Evolutionary conservation across 2,329 filamentous ascomycete genomes (phyloP).

Genomic region (Epichloe hybrida): DNA sequence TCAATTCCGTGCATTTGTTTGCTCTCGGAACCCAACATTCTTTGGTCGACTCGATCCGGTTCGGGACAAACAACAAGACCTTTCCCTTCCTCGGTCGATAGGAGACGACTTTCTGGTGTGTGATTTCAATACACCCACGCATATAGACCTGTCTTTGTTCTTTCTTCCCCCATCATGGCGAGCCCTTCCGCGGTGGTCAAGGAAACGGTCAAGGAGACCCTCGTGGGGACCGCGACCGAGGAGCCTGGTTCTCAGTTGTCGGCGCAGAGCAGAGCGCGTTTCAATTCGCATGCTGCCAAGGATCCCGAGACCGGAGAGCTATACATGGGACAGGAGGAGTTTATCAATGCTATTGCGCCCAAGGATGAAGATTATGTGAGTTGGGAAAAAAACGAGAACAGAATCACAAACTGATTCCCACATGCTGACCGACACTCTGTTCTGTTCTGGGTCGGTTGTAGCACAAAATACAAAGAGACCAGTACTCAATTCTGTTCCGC

Average conservation of each 20-base stretch:
- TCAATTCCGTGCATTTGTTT: background rate
- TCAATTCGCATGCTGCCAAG: constrained; percentile 61
- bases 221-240: constrained; percentile 45
- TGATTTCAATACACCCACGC: too few relatives aligned
- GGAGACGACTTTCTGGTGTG: background rate
- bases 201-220: constrained; percentile 65
- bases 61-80: background rate
- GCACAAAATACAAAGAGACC: constrained; percentile 96
- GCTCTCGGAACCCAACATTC: too few relatives aligned
- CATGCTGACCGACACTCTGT: background rate
- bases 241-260: constrained; percentile 48
- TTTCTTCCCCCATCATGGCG: constrained; percentile 16
- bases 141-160: background rate
- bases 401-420: background rate
- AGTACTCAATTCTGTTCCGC: constrained; percentile 85
- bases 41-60: background rate
- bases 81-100: background rate
- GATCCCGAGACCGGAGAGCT: constrained; percentile 64
- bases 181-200: constrained; percentile 37
- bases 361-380: constrained; percentile 81
- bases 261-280: constrained; percentile 60
- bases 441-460: constrained; percentile 23
- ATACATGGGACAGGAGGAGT: constrained; percentile 73
- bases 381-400: constrained; percentile 9
- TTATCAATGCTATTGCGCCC: constrained; percentile 82